These are phyloP conservation scores for Xylariaceae sp. DNA, from an alignment of 2,329 filamentous ascomycete species.

Conservation along the genomic window DNA sequence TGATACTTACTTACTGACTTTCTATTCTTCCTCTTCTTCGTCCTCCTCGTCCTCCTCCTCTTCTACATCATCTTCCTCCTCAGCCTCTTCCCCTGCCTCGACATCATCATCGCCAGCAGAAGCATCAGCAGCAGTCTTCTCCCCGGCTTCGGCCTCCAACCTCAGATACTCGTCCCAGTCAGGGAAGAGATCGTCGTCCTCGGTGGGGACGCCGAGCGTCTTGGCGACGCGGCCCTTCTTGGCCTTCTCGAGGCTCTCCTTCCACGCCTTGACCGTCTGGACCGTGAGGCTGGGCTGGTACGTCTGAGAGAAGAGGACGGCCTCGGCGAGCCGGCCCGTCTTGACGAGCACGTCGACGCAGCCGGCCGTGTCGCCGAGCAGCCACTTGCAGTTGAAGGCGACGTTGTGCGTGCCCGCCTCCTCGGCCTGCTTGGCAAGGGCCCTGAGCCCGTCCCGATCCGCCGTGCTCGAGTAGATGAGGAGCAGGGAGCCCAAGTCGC, in stretches of 20 bases:
- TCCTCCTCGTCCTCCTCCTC: constrained; percentile 12
- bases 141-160: constrained; percentile 67
- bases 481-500: constrained; percentile 82
- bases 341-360: constrained; percentile 75
- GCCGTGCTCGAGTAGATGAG: constrained; percentile 83
- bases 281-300: constrained; percentile 79
- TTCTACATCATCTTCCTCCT: constrained; percentile 6
- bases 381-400: constrained; percentile 86
- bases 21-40: constrained; percentile 13
- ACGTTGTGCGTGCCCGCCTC: constrained; percentile 82
- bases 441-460: constrained; percentile 66
- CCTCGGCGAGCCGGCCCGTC: constrained; percentile 77
- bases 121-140: constrained; percentile 28
- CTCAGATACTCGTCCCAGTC: constrained; percentile 91
- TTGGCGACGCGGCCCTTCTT: constrained; percentile 83
- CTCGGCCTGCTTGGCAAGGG: constrained; percentile 69
- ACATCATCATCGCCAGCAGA: constrained; percentile 22
- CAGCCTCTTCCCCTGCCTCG: constrained; percentile 8
- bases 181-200: constrained; percentile 85
- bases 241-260: constrained; percentile 71
- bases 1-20: too few species aligned
- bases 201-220: constrained; percentile 73
- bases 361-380: constrained; percentile 72
- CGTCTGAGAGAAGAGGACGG: constrained; percentile 87
- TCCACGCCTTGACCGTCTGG: constrained; percentile 71